Evolutionary conservation across 2,329 filamentous ascomycete genomes (phyloP), one percentile per base, ranked within the genome.

Genomic region (Sclerotinia spermophila): DNA sequence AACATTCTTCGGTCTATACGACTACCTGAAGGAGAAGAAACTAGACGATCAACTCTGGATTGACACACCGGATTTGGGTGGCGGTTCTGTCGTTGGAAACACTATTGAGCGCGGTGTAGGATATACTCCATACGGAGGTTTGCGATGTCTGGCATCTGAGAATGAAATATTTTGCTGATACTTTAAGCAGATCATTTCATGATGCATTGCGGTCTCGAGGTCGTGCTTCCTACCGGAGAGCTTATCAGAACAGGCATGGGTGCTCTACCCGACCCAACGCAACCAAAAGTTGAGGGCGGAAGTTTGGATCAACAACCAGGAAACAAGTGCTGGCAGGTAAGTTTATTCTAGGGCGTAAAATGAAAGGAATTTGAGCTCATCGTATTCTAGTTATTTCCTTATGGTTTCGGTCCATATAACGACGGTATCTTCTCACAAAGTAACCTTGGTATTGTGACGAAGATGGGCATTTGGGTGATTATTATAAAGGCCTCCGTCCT

Each of bases 361-460:
- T 48, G 7, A 17, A 27, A 19, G 1, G 19, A 40, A 15, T 42
- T 51, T 38, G 44, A 55, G n/a, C 53, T 53, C 10, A 67, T 44
- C 24, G 15, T 7, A 35, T 30, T 15, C 44, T 40, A 67, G 62
- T 33, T 70, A 19, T 61, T 68, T 74, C 77, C 79, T 62, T 80
- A 82, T 69, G 79, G 79, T 1, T 83, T 82, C 71, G 81, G 82
- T 0, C 68, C 60, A 30, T 69, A 69, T 27, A 66, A 69, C 33
- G 80, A 83, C 71, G 83, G 83, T 2, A 81, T 87, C 21, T 87
- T 87, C 73, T 81, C 82, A 0, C 85, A 87, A 75, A 82, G 81
- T 30, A 86, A 83, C 71, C 80, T 86, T 19, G 85, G 85, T 44
- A 84, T 87, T 48, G 82, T 86, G 10, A 84, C 83, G 4, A 86